These are phyloP conservation scores for Kodamaea fungicola DNA, from an alignment of 1,139 yeast genomes.

Conservation along the genomic window DNA sequence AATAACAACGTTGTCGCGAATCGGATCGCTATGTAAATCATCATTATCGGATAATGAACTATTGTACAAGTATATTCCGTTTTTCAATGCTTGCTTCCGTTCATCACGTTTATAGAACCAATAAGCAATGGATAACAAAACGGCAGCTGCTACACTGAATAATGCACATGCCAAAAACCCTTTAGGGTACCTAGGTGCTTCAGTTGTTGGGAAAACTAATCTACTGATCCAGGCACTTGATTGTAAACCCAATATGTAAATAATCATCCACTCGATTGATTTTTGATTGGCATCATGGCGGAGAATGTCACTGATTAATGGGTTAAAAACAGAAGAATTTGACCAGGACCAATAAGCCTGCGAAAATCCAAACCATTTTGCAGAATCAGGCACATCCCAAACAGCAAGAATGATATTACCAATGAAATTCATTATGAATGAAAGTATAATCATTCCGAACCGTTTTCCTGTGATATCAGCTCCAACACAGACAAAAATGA, in stretches of 20 bases:
- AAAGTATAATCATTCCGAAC: conserved; percentile 23
- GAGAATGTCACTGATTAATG: conserved; percentile 20
- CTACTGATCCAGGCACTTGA: conserved; percentile 26
- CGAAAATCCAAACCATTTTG: conserved; percentile 19
- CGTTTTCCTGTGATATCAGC: conserved; percentile 27
- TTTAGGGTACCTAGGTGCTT: conserved; percentile 15
- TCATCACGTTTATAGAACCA: conserved; percentile 22
- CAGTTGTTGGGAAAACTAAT: conserved; percentile 21
- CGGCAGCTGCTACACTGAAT: conserved; percentile 11
- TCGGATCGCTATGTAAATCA: too few relatives aligned
- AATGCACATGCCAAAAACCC: conserved; percentile 16
- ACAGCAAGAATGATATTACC: conserved; percentile 18
- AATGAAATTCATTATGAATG: conserved; percentile 15
- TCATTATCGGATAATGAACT: neutral
- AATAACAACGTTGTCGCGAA: too few relatives aligned
- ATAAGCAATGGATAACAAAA: conserved; percentile 6
- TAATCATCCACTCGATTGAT: conserved; percentile 24
- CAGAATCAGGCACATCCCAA: conserved; percentile 18
- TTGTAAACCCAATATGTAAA: conserved; percentile 25
- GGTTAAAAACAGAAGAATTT: conserved; percentile 23
- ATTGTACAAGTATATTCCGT: conserved; percentile 11
- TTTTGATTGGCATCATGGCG: conserved; percentile 23
- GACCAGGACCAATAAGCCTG: conserved; percentile 19
- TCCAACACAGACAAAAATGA: conserved; percentile 32
- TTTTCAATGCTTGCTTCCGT: conserved; percentile 7